These are phyloP conservation scores for Rhinocladiella similis DNA, from an alignment of 2,329 filamentous ascomycete genomes.

Conservation along the genomic window DNA sequence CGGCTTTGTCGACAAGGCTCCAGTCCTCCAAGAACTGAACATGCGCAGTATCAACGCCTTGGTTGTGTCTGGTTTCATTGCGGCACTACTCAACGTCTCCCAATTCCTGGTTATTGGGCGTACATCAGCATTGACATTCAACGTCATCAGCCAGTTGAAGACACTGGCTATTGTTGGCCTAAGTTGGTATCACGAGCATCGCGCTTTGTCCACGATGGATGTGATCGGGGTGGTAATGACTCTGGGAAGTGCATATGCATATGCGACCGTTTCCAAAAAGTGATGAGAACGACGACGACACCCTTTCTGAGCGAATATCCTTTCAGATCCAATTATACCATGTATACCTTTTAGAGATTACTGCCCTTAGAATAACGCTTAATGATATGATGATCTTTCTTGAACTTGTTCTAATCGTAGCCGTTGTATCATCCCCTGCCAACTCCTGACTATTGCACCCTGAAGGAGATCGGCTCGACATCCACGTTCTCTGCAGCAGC, in stretches of 20 bases:
- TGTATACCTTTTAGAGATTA: neutral
- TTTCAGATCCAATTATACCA: neutral
- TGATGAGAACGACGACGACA: neutral
- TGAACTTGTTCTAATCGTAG: no score
- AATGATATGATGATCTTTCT: neutral
- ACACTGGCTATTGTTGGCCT: slow-evolving; percentile 11
- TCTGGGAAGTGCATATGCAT: slow-evolving; percentile 11
- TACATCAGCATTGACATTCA: slow-evolving; percentile 12
- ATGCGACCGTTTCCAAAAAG: slow-evolving; percentile 3
- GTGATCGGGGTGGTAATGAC: slow-evolving; percentile 11
- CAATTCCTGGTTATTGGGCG: slow-evolving; percentile 18
- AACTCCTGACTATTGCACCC: no score
- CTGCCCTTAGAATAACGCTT: neutral
- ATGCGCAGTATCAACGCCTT: neutral
- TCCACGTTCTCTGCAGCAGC: no score
- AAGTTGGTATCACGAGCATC: slow-evolving; percentile 6
- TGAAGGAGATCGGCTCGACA: no score
- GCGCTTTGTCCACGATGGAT: slow-evolving; percentile 4
- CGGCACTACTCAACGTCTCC: slow-evolving; percentile 8
- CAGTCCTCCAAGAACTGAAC: neutral
- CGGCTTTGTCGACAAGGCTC: slow-evolving; percentile 8
- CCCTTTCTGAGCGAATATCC: neutral
- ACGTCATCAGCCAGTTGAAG: slow-evolving; percentile 15
- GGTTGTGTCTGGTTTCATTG: slow-evolving; percentile 11
- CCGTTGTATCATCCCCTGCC: no score